These are phyloP conservation scores for Secale cereale DNA, from an alignment of 176 grass and related monocot genomes.

Conservation along the genomic window DNA sequence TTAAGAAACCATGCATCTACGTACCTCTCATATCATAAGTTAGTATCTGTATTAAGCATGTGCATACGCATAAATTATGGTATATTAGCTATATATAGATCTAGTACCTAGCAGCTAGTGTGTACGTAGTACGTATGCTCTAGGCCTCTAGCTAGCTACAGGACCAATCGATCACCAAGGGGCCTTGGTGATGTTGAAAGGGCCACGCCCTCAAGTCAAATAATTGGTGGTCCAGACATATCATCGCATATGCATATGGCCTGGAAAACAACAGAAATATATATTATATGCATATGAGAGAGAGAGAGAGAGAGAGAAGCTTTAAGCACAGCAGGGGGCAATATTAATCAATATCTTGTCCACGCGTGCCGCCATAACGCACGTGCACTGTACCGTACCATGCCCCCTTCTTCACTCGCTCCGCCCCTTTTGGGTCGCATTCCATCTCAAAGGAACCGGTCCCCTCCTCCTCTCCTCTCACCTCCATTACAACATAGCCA, in stretches of 20 bases:
- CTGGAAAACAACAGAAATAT: slow-evolving; percentile 40
- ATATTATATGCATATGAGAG: not conserved
- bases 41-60: not conserved
- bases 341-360: slow-evolving; percentile 25
- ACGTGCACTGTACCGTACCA: slow-evolving; percentile 34
- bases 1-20: not conserved
- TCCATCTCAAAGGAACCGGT: slow-evolving; percentile 17
- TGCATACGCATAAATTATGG: not conserved
- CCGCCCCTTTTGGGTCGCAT: not conserved
- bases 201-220: not conserved
- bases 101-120: not conserved
- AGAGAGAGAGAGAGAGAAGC: not conserved
- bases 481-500: slow-evolving; percentile 15
- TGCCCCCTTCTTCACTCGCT: not conserved
- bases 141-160: not conserved
- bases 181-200: slow-evolving; percentile 27
- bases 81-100: not conserved
- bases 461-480: slow-evolving; percentile 5
- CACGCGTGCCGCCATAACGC: slow-evolving; percentile 9
- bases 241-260: slow-evolving; percentile 14
- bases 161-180: slow-evolving; percentile 4
- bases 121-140: not conserved
- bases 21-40: not conserved
- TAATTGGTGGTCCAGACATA: slow-evolving; percentile 54
- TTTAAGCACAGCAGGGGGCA: slow-evolving; percentile 7